Conservation (phyloP, 208 protist genomes). For the Vickermania spadyakhi region DNA sequence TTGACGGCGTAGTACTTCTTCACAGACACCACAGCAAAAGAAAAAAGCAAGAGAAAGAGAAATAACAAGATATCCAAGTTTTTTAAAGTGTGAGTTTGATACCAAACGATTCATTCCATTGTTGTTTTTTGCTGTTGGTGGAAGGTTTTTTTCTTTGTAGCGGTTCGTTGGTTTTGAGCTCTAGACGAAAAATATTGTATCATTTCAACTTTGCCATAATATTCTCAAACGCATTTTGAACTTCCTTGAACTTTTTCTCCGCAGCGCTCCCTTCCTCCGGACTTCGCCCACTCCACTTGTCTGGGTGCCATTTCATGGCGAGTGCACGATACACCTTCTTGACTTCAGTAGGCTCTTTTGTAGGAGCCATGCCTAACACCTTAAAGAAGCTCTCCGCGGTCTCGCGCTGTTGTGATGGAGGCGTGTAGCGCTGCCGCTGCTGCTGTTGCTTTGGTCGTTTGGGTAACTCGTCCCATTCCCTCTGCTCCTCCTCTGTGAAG, state of each 20-base stretch:
- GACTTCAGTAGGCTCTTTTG: constrained; percentile 9
- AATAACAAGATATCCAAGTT: too few relatives aligned
- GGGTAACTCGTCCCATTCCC: constrained; percentile 1
- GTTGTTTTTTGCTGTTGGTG: too few relatives aligned
- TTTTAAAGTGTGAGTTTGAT: too few relatives aligned
- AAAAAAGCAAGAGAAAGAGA: too few relatives aligned
- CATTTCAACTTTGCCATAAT: constrained; percentile 24
- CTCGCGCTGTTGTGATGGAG: not conserved
- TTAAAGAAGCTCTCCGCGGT: constrained; percentile 7
- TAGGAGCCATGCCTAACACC: constrained; percentile 10
- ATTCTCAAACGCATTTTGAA: constrained; percentile 59
- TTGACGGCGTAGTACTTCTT: too few relatives aligned
- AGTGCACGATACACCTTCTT: constrained; percentile 40
- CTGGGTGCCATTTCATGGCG: constrained; percentile 71
- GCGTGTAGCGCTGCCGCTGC: not conserved
- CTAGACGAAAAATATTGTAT: too few relatives aligned
- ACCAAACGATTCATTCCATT: too few relatives aligned
- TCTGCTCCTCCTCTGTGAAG: not conserved
- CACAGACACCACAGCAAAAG: too few relatives aligned
- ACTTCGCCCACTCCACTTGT: constrained; percentile 43
- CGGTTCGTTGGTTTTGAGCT: too few relatives aligned
- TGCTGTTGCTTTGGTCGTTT: not conserved
- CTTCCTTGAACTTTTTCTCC: constrained; percentile 48
- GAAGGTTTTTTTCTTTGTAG: too few relatives aligned
- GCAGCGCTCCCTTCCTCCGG: constrained; percentile 20